Conservation (phyloP, 2,329 filamentous ascomycete genomes). For the Cercospora nicotianae region DNA sequence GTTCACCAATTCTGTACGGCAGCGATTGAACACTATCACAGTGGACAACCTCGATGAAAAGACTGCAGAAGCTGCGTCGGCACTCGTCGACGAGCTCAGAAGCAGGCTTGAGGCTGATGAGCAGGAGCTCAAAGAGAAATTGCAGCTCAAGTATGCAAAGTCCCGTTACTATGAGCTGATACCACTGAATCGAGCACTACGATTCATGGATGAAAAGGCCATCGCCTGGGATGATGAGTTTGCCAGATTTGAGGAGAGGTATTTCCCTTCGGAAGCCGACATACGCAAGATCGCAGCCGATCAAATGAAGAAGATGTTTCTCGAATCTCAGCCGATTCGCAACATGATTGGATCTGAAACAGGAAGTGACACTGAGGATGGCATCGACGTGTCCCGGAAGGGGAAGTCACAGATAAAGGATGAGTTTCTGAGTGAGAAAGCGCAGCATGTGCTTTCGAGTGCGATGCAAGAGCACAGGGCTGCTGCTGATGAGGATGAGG, state of each 20-base stretch:
- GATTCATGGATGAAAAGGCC: constrained; percentile 88
- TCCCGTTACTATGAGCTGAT: constrained; percentile 97
- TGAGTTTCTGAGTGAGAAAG: constrained; percentile 56
- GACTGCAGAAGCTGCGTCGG: constrained; percentile 76
- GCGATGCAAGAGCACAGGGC: constrained; percentile 62
- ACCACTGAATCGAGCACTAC: constrained; percentile 82
- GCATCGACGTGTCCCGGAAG: constrained; percentile 50
- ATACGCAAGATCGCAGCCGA: constrained; percentile 87
- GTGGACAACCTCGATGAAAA: constrained; percentile 88
- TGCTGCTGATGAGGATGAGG: constrained; percentile 25
- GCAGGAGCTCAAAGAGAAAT: constrained; percentile 66
- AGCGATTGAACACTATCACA: constrained; percentile 81
- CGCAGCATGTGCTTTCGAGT: constrained; percentile 63
- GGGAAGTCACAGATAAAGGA: constrained; percentile 37
- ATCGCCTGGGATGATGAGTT: constrained; percentile 92
- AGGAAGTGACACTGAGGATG: constrained; percentile 44
- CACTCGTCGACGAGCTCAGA: constrained; percentile 74
- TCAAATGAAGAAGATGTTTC: constrained; percentile 91
- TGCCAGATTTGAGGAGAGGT: constrained; percentile 85
- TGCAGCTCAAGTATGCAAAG: constrained; percentile 88
- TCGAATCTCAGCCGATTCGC: constrained; percentile 71
- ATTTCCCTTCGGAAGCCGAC: constrained; percentile 92
- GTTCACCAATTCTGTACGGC: constrained; percentile 85
- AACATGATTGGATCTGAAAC: constrained; percentile 29
- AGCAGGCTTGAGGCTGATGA: constrained; percentile 85